Base-by-base conservation (phyloP, 768 basidiomycete genomes). In the Boletus reticuloceps region DNA sequence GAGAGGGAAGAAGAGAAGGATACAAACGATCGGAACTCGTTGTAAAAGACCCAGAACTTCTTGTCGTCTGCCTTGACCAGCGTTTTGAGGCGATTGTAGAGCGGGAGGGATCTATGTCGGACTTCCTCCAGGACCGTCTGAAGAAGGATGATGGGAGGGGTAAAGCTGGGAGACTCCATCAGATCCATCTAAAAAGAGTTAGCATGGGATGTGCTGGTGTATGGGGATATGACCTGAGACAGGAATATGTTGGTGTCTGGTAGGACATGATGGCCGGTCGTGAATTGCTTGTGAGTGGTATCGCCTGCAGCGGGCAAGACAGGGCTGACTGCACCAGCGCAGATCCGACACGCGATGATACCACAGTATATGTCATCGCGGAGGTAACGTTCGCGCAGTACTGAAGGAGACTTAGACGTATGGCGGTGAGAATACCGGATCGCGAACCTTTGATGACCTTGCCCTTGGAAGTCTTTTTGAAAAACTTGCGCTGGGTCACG, bases 121-220 rank as follows among this genome's bases (percentile, higher is more conserved):
- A 98, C 94, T 83, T 99, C 97, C 60, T 97, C 91, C 50, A 98
- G 77, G 3, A 98, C 95, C 0, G 96, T 99, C 72, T 98, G 96
- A 3, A 97, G 82, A 22, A 99, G 76, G 52, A 99, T 86, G 51
- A 98, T 84, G 0, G 95, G 93, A 1, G 88, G 77, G 0, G 74
- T 79, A 63, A 95, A 91, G 2, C 84, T 74, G 2, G 80, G 74
- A 0, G 89, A 91, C 69, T 94, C 90, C 38, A 98, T 77, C 50
- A 98, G 78, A 72, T 99, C 97, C 90, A 98, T 98, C 91, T 97
- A 62, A 14, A 53, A 6, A 47, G 20, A 25, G 63, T 55, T 10
- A 58, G 47, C 44, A 53, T 14, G 14, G 39, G 38, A 44, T 38
- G 16, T 9, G 16, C 12, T 11, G 7, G 25, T 16, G 6, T 29